These are phyloP conservation scores for thale cress (Arabidopsis thaliana) DNA, from an alignment of 345 rosid species.

Conservation along the genomic window DNA sequence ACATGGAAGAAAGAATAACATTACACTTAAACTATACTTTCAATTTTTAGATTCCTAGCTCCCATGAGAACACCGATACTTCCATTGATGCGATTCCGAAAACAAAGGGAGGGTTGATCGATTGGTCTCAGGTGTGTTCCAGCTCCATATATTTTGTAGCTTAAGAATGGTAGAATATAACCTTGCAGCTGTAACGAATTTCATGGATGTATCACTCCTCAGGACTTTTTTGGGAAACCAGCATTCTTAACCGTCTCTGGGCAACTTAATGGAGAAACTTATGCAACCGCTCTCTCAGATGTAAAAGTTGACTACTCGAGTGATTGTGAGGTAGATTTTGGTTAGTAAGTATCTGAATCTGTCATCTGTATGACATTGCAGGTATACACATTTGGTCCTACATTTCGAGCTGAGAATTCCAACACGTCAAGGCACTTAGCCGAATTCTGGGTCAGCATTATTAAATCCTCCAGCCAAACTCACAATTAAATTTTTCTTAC, in stretches of 20 bases:
- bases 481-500: slow-evolving; percentile 6
- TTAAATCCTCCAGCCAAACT: slow-evolving; percentile 22
- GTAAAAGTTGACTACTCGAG: slow-evolving; percentile 49
- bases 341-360: background rate
- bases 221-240: slow-evolving; percentile 98
- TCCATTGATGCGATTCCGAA: slow-evolving; percentile 70
- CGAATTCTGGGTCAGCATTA: slow-evolving; percentile 84
- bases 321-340: slow-evolving; percentile 23
- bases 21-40: slow-evolving; percentile 19
- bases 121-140: slow-evolving; percentile 86
- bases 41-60: slow-evolving; percentile 73
- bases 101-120: slow-evolving; percentile 75
- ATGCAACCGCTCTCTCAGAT: slow-evolving; percentile 96
- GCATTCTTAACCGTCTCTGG: slow-evolving; percentile 98
- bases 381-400: slow-evolving; percentile 98
- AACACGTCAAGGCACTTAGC: slow-evolving; percentile 96
- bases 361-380: slow-evolving; percentile 41
- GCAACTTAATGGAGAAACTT: slow-evolving; percentile 98
- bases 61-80: slow-evolving; percentile 63
- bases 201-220: slow-evolving; percentile 26
- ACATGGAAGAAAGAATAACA: background rate
- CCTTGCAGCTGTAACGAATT: slow-evolving; percentile 22
- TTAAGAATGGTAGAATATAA: slow-evolving; percentile 11
- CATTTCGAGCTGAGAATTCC: slow-evolving; percentile 97
- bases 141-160: slow-evolving; percentile 18